phyloP scores from a whole-genome alignment of 1,284 basidiomycete genomes.

The Fomitopsis pinicola region DNA sequence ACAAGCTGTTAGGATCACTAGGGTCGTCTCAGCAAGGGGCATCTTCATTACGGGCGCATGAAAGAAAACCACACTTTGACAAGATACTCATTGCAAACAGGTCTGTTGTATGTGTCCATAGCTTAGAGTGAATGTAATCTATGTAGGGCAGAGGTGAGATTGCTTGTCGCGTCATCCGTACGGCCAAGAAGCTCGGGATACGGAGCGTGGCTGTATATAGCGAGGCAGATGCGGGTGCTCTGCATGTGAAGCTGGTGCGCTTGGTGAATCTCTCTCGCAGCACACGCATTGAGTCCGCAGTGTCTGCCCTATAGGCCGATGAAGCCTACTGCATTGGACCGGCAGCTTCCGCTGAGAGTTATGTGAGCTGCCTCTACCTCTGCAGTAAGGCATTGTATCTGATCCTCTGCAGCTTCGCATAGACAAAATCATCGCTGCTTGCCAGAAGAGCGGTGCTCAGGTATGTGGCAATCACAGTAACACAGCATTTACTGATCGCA shows the following conservation, averaged over 20 bases:
- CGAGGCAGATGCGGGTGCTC: conserved; percentile 73
- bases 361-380: conserved; percentile 48
- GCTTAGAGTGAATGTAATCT: background rate
- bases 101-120: conserved; percentile 28
- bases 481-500: background rate
- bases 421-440: conserved; percentile 86
- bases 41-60: background rate
- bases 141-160: conserved; percentile 75
- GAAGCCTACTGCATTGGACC: conserved; percentile 94
- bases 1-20: background rate
- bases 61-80: conserved; percentile 57
- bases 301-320: conserved; percentile 61
- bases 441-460: conserved; percentile 78
- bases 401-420: conserved; percentile 63
- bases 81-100: conserved; percentile 87
- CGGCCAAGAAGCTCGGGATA: conserved; percentile 84
- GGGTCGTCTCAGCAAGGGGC: background rate
- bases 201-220: conserved; percentile 90
- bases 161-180: conserved; percentile 88
- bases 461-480: conserved; percentile 33
- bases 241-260: conserved; percentile 73
- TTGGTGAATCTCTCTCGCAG: background rate
- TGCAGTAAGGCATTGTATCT: background rate
- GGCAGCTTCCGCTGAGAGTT: conserved; percentile 83
- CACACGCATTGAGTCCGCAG: background rate